Evolutionary conservation across 352 stramenopile species (phyloP).

Genomic region (Elongisporangium anandrum): DNA sequence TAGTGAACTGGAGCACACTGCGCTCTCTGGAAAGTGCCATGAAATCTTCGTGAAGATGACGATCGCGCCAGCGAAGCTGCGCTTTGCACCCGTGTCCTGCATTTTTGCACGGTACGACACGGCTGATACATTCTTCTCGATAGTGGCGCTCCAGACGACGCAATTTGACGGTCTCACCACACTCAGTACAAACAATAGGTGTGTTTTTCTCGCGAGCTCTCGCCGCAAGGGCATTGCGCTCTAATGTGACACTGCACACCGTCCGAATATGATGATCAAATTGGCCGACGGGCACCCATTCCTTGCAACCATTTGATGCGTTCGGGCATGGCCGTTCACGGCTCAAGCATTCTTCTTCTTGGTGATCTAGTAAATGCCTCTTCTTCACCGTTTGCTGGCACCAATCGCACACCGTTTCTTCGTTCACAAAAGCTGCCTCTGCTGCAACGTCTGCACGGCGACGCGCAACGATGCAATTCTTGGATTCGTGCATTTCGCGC

Average conservation of each 20-base stretch:
- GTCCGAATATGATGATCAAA: constrained; percentile 44
- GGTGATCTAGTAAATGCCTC: constrained; percentile 61
- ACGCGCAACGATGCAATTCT: constrained; percentile 36
- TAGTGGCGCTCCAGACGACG: constrained; percentile 37
- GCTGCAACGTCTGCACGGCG: constrained; percentile 31
- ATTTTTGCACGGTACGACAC: constrained; percentile 69
- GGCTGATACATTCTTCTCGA: constrained; percentile 47
- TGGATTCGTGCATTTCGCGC: constrained; percentile 33
- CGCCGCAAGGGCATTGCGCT: constrained; percentile 48
- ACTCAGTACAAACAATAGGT: constrained; percentile 41
- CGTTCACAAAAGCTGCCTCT: constrained; percentile 42
- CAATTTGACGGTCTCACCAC: constrained; percentile 29
- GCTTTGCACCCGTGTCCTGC: constrained; percentile 53
- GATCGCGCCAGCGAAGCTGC: constrained; percentile 56
- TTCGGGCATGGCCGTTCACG: constrained; percentile 72
- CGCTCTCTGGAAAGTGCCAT: constrained; percentile 33
- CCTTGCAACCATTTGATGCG: constrained; percentile 41
- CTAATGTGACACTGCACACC: constrained; percentile 43
- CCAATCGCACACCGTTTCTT: constrained; percentile 59
- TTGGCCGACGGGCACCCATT: constrained; percentile 68
- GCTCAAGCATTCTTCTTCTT: constrained; percentile 69
- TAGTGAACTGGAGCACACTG: constrained; percentile 48
- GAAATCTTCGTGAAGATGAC: constrained; percentile 67
- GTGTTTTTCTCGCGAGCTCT: constrained; percentile 45
- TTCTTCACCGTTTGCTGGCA: constrained; percentile 59